Evolutionary conservation across 2,329 filamentous ascomycete species (phyloP), one percentile per base, ranked within the genome.

Genomic region (Colletotrichum sp.): DNA sequence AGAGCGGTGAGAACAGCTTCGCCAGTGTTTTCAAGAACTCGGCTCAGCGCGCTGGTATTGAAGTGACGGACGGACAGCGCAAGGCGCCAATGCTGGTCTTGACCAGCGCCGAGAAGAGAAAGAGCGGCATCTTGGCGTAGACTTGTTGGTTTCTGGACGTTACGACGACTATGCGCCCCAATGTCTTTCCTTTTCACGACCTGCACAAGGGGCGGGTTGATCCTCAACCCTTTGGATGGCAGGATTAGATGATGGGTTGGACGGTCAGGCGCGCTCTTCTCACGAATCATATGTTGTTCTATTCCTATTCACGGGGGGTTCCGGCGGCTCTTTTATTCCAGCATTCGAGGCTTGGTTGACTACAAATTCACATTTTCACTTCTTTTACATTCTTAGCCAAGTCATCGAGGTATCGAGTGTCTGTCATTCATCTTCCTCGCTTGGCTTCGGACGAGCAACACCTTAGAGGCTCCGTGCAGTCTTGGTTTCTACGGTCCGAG

Each of bases 91-190:
- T 96, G 89, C 92, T 98, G 82, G 94, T 98, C 79, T 90, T 98
- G 79, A 96, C 94, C 79, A 96, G 93, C 84, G 94, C 93, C 77
- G 96, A 98, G 88, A 98, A 98, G 91, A 94, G 96, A 85, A 97
- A 95, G 90, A 94, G 91, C 85, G 81, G 84, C 78, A 68, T 75
- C n/a, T 43, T 75, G 69, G 72, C 76, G n/a, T 76, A 77, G 66
- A 55, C 58, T 71, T 74, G 71, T 67, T 64, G 58, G 28, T 52
- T 27, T 28, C 48, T 32, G 39, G 70, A 74, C 75, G 61, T 77
- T 68, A 78, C 70, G 77, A 78, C 66, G 77, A 77, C 70, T 71
- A 78, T 71, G 77, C 75, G 72, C 77, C 60, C 56, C 70, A 71
- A 74, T 71, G 72, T 77, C 77, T 78, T 75, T 75, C 66, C 65